These are phyloP conservation scores for Santalum album DNA, from an alignment of 164 flowering plant genomes.

Conservation along the genomic window DNA sequence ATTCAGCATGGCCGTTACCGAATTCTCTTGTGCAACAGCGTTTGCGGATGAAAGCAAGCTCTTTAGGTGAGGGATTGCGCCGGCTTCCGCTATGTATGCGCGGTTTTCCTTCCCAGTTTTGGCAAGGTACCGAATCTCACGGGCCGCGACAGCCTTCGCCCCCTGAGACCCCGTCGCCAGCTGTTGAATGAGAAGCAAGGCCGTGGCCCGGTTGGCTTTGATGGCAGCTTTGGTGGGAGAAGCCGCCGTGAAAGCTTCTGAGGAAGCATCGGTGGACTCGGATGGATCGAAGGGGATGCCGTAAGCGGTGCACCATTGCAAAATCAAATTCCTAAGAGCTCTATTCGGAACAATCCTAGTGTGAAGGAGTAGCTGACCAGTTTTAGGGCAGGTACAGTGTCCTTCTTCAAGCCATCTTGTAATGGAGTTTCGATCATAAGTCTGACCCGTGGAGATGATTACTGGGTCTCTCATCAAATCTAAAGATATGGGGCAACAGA, in stretches of 20 bases:
- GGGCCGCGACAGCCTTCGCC: slow-evolving; percentile 66
- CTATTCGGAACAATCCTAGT: slow-evolving; percentile 65
- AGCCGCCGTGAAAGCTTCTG: slow-evolving; percentile 33
- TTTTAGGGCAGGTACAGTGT: slow-evolving; percentile 75
- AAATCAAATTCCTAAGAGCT: slow-evolving; percentile 65
- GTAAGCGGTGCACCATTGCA: slow-evolving; percentile 76
- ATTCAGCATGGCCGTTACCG: slow-evolving; percentile 91
- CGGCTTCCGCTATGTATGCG: slow-evolving; percentile 88
- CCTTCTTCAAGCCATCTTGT: slow-evolving; percentile 85
- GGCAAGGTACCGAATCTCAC: slow-evolving; percentile 72
- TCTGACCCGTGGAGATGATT: slow-evolving; percentile 84
- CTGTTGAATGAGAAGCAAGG: slow-evolving; percentile 52
- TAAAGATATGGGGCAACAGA: slow-evolving; percentile 75
- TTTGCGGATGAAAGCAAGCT: slow-evolving; percentile 47
- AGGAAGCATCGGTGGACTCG: slow-evolving; percentile 29
- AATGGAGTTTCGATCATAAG: slow-evolving; percentile 75
- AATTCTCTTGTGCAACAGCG: slow-evolving; percentile 76
- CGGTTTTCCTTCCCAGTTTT: slow-evolving; percentile 85
- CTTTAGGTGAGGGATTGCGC: slow-evolving; percentile 82
- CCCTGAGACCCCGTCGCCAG: slow-evolving; percentile 45
- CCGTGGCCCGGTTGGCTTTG: slow-evolving; percentile 79
- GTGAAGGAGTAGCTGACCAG: slow-evolving; percentile 75
- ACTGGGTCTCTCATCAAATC: slow-evolving; percentile 95
- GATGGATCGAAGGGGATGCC: slow-evolving; percentile 50
- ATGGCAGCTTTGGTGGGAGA: slow-evolving; percentile 56